phyloP scores from a whole-genome alignment of 75 land plant species.

The Gnetum montanum region DNA sequence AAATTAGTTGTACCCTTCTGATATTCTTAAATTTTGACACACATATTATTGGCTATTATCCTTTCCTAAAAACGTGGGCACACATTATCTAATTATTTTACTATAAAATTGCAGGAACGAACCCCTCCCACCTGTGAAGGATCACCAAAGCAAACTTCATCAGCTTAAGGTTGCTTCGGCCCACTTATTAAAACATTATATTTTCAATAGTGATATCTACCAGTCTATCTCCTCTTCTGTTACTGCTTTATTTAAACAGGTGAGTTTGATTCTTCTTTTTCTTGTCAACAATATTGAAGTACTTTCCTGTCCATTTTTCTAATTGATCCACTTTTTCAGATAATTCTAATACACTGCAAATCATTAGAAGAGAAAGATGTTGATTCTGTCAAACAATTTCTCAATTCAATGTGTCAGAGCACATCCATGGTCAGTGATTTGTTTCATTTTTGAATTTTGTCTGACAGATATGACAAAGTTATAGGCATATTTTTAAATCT shows the following conservation, averaged over 20 bases:
- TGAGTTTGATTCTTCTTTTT: slow-evolving; percentile 6
- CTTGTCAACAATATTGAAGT: not conserved
- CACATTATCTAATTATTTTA: no score
- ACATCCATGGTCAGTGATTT: not conserved
- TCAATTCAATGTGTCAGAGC: slow-evolving; percentile 4
- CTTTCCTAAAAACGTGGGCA: no score
- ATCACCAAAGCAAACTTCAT: slow-evolving; percentile 29
- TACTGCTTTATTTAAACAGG: slow-evolving; percentile 62
- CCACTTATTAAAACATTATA: slow-evolving; percentile 31
- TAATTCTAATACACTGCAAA: slow-evolving; percentile 56
- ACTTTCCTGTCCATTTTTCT: not conserved
- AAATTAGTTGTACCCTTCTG: no score
- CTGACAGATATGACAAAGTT: no score
- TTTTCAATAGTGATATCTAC: slow-evolving; percentile 4
- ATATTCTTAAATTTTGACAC: no score
- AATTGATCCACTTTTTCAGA: no score
- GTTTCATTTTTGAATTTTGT: not conserved
- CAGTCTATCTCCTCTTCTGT: slow-evolving; percentile 26
- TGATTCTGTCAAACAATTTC: no score
- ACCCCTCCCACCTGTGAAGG: slow-evolving; percentile 23
- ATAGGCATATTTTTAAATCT: no score
- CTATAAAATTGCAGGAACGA: slow-evolving; percentile 3
- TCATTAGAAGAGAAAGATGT: no score
- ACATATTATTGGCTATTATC: no score
- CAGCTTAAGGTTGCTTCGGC: slow-evolving; percentile 58